phyloP scores from a whole-genome alignment of 352 stramenopile genomes.

The Globisporangium radiosum region DNA sequence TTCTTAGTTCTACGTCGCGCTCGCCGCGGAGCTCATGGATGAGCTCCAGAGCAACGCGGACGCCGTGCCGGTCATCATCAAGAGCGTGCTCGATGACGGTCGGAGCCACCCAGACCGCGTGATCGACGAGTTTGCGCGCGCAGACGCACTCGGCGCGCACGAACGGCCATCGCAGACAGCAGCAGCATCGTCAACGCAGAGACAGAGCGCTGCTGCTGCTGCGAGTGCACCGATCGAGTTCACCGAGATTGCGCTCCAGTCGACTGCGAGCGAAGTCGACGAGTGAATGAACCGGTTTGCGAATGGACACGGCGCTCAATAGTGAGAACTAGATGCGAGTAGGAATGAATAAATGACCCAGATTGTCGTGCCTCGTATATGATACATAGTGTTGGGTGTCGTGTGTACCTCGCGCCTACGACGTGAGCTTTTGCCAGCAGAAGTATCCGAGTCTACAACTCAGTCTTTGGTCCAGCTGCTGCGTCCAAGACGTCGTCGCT shows the following conservation, averaged over 20 bases:
- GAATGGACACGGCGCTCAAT: slow-evolving; percentile 1
- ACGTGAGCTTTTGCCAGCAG: no score
- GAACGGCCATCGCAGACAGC: neutral
- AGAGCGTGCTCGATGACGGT: slow-evolving; percentile 44
- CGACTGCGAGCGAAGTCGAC: slow-evolving; percentile 8
- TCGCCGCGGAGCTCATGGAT: slow-evolving; percentile 31
- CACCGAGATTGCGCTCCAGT: slow-evolving; percentile 60
- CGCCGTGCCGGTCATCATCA: slow-evolving; percentile 56
- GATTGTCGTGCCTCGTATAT: no score
- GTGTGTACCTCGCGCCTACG: no score
- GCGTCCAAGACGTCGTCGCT: slow-evolving; percentile 48
- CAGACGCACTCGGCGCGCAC: neutral
- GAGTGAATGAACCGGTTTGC: slow-evolving; percentile 5
- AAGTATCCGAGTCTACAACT: neutral
- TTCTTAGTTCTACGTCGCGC: slow-evolving; percentile 37
- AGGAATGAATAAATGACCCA: neutral
- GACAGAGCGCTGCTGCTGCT: slow-evolving; percentile 1
- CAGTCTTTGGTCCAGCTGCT: slow-evolving; percentile 42
- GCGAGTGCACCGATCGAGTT: slow-evolving; percentile 34
- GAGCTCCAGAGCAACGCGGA: slow-evolving; percentile 34
- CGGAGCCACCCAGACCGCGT: slow-evolving; percentile 26
- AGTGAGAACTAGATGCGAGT: neutral
- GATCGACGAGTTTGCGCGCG: slow-evolving; percentile 27
- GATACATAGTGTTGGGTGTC: no score
- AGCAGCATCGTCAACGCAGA: neutral